phyloP scores from a whole-genome alignment of 1,284 basidiomycete species.

The Boletus sp. region DNA sequence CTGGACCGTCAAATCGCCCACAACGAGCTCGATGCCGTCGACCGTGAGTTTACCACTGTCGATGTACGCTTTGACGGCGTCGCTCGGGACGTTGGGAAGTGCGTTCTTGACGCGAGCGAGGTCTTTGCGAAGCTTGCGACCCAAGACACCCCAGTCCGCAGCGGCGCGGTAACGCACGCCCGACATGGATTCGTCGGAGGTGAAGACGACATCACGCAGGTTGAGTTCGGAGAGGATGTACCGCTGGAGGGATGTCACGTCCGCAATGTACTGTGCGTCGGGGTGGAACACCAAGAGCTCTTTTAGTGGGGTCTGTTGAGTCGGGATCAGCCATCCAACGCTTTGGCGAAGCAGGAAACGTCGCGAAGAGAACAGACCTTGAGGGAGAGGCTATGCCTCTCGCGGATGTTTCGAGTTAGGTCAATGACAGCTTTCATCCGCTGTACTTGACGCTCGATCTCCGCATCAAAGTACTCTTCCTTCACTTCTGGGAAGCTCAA shows the following conservation, averaged over 20 bases:
- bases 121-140: conserved; percentile 92
- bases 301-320: conserved; percentile 78
- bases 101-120: conserved; percentile 87
- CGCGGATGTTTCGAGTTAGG: conserved; percentile 85
- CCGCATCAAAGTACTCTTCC: conserved; percentile 93
- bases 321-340: conserved; percentile 3
- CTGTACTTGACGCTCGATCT: conserved; percentile 92
- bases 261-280: conserved; percentile 79
- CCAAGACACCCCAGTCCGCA: conserved; percentile 95
- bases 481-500: conserved; percentile 91
- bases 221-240: conserved; percentile 97
- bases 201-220: conserved; percentile 86
- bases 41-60: conserved; percentile 77
- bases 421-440: conserved; percentile 96
- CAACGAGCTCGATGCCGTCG: conserved; percentile 85
- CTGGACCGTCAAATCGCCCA: conserved; percentile 88
- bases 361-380: conserved; percentile 53
- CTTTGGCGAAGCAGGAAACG: background rate
- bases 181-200: conserved; percentile 80
- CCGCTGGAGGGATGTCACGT: conserved; percentile 79
- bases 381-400: conserved; percentile 84
- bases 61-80: conserved; percentile 80
- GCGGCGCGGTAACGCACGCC: conserved; percentile 90
- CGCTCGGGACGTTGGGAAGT: conserved; percentile 78
- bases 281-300: conserved; percentile 95